Percentiles rank a stretch among this genome's conserved stretches.
Conservation (phyloP, 2,329 filamentous ascomycete genomes). For the Trichoderma atrobrunneum region DNA sequence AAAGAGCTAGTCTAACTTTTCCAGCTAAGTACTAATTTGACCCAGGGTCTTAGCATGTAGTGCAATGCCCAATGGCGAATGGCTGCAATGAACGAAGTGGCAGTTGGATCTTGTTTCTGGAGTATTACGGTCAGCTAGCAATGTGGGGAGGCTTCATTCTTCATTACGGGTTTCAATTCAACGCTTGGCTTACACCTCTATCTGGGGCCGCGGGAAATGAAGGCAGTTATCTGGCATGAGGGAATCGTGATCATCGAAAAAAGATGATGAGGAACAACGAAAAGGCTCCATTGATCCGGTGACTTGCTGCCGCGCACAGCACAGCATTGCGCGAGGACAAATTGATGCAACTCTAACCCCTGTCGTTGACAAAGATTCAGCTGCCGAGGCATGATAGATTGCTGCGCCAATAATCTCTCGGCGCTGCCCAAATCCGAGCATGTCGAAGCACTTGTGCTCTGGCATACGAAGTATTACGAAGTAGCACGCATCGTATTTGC, state of each 20-base stretch:
- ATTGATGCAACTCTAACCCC: conserved; percentile 6
- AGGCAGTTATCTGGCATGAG: not conserved
- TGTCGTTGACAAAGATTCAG: conserved; percentile 1
- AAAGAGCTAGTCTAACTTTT: not conserved
- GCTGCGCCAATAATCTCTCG: conserved; percentile 10
- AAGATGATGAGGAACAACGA: not conserved
- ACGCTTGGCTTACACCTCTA: not conserved
- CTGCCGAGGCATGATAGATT: conserved; percentile 6
- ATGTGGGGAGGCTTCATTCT: conserved; percentile 6
- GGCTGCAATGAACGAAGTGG: not conserved
- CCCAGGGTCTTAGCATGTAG: not conserved
- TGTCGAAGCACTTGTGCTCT: not conserved
- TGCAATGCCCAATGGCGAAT: not conserved
- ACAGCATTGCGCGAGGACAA: not conserved
- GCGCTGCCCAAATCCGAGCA: not conserved
- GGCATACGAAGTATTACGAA: not conserved
- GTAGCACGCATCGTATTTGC: not conserved
- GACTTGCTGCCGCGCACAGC: not conserved
- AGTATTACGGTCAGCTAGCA: not conserved
- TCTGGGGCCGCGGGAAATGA: not conserved
- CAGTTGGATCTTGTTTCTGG: not conserved
- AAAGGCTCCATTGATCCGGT: not conserved
- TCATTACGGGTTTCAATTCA: not conserved
- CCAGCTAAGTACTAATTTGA: not conserved
- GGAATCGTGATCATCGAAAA: not conserved